phyloP scores from a whole-genome alignment of 805 yeast species.

The Wickerhamiella brachini region DNA sequence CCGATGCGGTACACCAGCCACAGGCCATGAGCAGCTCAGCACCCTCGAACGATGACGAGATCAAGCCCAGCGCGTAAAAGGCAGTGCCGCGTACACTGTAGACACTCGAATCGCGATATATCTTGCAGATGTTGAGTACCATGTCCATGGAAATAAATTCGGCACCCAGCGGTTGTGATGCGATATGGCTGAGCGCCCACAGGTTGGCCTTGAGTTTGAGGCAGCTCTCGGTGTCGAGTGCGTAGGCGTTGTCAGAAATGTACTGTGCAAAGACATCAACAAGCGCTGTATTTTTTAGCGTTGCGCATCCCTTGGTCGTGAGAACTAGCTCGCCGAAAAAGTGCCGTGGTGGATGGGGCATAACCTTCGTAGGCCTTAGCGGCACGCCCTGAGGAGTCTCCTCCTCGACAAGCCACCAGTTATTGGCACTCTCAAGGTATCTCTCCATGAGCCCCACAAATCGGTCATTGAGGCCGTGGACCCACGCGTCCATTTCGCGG shows the following conservation, averaged over 20 bases:
- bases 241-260: conserved; percentile 15
- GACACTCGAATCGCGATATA: conserved; percentile 34
- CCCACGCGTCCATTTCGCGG: conserved; percentile 57
- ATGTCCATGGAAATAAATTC: conserved; percentile 31
- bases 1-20: conserved; percentile 50
- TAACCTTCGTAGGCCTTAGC: neutral
- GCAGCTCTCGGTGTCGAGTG: conserved; percentile 26
- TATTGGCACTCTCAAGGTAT: conserved; percentile 15
- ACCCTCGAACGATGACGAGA: conserved; percentile 64
- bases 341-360: conserved; percentile 35
- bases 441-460: conserved; percentile 24
- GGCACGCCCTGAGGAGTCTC: neutral
- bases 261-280: conserved; percentile 22
- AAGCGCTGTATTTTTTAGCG: conserved; percentile 38
- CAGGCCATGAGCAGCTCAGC: conserved; percentile 70
- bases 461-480: conserved; percentile 26
- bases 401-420: neutral
- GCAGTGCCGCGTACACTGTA: conserved; percentile 65
- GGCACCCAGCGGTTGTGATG: conserved; percentile 58
- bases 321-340: conserved; percentile 70
- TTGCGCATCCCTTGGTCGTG: conserved; percentile 64
- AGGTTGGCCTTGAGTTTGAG: conserved; percentile 53
- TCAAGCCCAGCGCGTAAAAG: conserved; percentile 60
- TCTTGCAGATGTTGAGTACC: conserved; percentile 38
- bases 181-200: conserved; percentile 82